Evolutionary conservation across 805 yeast genomes (phyloP), one percentile per base, ranked within the genome.

Genomic region (Candida sphagnicola): DNA sequence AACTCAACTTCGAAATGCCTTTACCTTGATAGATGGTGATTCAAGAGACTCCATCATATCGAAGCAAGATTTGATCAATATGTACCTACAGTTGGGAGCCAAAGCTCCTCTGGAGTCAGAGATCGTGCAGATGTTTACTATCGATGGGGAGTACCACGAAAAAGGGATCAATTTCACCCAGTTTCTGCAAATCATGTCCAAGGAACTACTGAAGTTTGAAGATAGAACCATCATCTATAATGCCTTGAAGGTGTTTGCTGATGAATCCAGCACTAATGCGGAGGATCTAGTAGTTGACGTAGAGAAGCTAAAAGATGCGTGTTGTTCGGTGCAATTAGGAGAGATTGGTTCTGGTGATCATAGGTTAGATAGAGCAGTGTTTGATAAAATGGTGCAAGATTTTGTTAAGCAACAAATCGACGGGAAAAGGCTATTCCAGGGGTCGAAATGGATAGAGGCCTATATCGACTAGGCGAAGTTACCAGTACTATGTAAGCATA

Each of bases 21-120:
- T 89, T 57, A 78, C 85, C 19, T 58, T 86, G 48, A 77, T 90
- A 5, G 96, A 90, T 53, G 83, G 83, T 26, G 91, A 90, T 28
- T 60, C 70, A 44, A 79, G 82, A 18, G 95, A 89, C 51, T 87
- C 88, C 1, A 53, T 59, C 4, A 78, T 85, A 31, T 64, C 82
- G 1, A 52, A 59, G 21, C 56, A 66, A 1, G 93, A 85, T 57
- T 51, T 90, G 38, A 65, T 61, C 28, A 67, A 72, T 16, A 67
- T 82, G 13, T 71, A 78, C 44, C 64, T 72, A 29, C 72, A 75
- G 8, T 46, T 82, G 12, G 85, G 82, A 1, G 70, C 75, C 34
- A 62, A 61, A 2, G 53, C 61, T 8, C 74, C 73, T 2, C 51
- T 61, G 3, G 73, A 72, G 8, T 59, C 61, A 0, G 69, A 74